Evolutionary conservation across 2,329 filamentous ascomycete species (phyloP).

Genomic region (Penicillium verrucosum): DNA sequence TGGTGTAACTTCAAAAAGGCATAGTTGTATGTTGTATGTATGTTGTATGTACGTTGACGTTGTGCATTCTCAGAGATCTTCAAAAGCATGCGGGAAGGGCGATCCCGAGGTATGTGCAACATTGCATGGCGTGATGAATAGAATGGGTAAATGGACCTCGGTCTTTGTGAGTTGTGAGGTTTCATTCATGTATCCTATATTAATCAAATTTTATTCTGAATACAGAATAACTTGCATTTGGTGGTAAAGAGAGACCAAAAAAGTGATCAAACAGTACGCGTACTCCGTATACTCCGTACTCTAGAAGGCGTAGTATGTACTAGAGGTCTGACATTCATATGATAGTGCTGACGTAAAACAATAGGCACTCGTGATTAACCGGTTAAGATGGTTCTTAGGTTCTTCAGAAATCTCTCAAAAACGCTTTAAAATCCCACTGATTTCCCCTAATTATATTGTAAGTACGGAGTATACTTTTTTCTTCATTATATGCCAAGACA

Average conservation of each 20-base stretch:
- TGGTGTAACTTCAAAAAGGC: background rate
- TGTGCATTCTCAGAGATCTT: constrained; percentile 15
- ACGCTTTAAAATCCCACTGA: background rate
- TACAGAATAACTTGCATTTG: background rate
- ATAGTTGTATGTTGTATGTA: too few species aligned
- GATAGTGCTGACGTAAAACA: constrained; percentile 23
- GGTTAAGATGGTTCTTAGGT: background rate
- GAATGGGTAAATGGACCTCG: constrained; percentile 11
- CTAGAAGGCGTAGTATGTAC: background rate
- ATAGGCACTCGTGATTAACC: constrained; percentile 1
- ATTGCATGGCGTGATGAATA: constrained; percentile 17
- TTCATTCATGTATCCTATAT: background rate
- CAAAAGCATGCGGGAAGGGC: constrained; percentile 10
- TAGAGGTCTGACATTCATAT: constrained; percentile 8
- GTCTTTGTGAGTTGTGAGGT: background rate
- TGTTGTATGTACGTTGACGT: constrained; percentile 8
- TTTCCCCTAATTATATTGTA: too few species aligned
- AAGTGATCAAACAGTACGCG: background rate
- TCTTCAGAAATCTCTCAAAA: background rate
- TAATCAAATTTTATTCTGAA: background rate
- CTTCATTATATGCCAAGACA: background rate
- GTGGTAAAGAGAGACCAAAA: background rate
- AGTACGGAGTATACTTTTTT: background rate
- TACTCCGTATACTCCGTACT: background rate
- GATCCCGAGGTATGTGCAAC: constrained; percentile 18